Base-by-base conservation (phyloP, 495 filamentous ascomycete species). In the Penicillium alfredii region DNA sequence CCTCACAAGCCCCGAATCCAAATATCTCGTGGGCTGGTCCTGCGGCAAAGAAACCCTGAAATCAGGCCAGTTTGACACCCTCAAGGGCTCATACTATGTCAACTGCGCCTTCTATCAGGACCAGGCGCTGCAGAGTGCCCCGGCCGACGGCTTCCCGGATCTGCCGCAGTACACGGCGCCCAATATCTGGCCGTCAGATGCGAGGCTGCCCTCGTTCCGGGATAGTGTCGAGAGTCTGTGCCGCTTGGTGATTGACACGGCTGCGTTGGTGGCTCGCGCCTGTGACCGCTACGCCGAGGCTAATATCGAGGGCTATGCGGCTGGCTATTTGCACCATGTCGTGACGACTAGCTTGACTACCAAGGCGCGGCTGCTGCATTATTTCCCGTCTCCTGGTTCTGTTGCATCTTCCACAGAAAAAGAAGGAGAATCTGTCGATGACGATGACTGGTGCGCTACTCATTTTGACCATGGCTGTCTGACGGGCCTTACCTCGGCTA, bases 51-150 rank as follows among this genome's bases (percentile, higher is more conserved):
- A 95, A 62, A 92, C 84, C n/a, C 78, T 97, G 31, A 85, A 86
- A 45, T 80, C 84, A 53, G 87, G 89, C 42, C 80, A 82, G 40
- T 86, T 88, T 46, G 92, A 99, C 51, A 94, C 84, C 4, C 73
- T 85, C 8, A 99, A 99, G 66, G 92, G 92, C 35, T 94, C 87
- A 11, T 99, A 84, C 71, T 99, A 97, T 58, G 82, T 89, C 56
- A 96, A 97, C 64, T 94, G 88, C 60, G 85, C 85, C 33, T 96
- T 94, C 70, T 90, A 92, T 58, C 77, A 89, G 32, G 74, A 85
- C 43, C 69, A 77, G 2, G 38, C 50, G 2, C 66, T 87, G 4
- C 66, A 78, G 8, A 75, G 73, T 30, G 79, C 81, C 5, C 72
- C 80, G 2, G 63, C 64, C 4, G 64, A 76, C 33, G 76, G 73